These are phyloP conservation scores for Bromus sterilis DNA, from an alignment of 176 grass and related monocot species.

Conservation along the genomic window DNA sequence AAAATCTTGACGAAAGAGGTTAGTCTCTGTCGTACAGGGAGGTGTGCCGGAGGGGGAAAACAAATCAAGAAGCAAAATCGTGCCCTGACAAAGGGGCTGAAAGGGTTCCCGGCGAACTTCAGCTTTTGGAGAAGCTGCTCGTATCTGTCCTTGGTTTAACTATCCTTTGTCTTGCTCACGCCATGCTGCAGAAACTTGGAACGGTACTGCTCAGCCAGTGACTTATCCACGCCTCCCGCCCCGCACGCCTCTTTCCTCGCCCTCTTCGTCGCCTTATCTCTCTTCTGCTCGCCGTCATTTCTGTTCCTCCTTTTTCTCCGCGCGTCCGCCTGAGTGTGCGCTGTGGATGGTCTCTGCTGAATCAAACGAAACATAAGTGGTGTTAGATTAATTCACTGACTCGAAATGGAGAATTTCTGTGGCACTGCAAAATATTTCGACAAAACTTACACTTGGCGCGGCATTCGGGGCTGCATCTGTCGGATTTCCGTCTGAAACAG, in stretches of 20 bases:
- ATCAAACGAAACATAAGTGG: conserved; percentile 6
- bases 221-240: conserved; percentile 56
- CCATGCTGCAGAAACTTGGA: conserved; percentile 62
- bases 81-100: not conserved
- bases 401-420: conserved; percentile 1
- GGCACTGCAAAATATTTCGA: not conserved
- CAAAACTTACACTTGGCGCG: conserved; percentile 16
- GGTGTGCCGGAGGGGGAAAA: not conserved
- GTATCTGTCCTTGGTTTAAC: not conserved
- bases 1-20: not conserved
- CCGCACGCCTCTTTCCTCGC: conserved; percentile 23
- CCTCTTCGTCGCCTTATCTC: conserved; percentile 20
- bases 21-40: not conserved
- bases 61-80: not conserved
- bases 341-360: conserved; percentile 24
- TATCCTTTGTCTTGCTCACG: conserved; percentile 39
- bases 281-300: conserved; percentile 39
- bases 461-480: conserved; percentile 9
- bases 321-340: not conserved
- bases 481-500: conserved; percentile 4
- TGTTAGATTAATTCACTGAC: not conserved
- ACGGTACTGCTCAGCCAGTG: conserved; percentile 57
- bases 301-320: conserved; percentile 39
- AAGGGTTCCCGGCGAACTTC: not conserved
- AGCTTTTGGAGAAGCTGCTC: not conserved